Conservation (phyloP, 768 basidiomycete species). For the Pulveroboletus ravenelii region DNA sequence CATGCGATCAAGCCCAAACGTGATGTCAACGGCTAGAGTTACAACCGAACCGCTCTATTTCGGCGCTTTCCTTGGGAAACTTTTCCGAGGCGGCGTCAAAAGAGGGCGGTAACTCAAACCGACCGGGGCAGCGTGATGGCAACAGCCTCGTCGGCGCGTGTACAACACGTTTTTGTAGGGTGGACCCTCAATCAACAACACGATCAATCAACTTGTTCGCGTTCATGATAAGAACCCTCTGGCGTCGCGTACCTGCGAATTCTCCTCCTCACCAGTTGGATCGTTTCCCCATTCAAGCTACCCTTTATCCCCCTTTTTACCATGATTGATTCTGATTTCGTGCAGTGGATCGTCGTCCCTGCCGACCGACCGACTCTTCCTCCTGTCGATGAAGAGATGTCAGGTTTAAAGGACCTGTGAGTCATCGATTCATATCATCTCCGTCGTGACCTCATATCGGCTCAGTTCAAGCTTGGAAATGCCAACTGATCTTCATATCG, state of each 20-base stretch:
- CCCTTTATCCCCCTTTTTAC: not conserved
- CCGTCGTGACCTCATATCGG: slow-evolving; percentile 6
- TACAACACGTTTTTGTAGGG: slow-evolving; percentile 34
- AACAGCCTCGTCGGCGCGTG: slow-evolving; percentile 33
- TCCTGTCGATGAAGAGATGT: slow-evolving; percentile 21
- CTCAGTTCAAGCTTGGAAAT: slow-evolving; percentile 1
- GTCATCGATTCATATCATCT: slow-evolving; percentile 1
- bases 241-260: slow-evolving; percentile 11
- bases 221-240: slow-evolving; percentile 28
- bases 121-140: slow-evolving; percentile 8
- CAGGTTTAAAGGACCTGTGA: slow-evolving; percentile 18
- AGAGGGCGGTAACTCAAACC: slow-evolving; percentile 15
- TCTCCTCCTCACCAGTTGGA: slow-evolving; percentile 3
- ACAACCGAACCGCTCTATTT: not conserved
- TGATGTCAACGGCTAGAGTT: slow-evolving; percentile 13
- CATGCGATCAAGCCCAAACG: slow-evolving; percentile 1
- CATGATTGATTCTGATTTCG: slow-evolving; percentile 9
- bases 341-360: slow-evolving; percentile 13
- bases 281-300: not conserved
- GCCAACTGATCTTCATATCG: not conserved
- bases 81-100: slow-evolving; percentile 19
- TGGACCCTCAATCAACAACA: slow-evolving; percentile 34
- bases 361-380: slow-evolving; percentile 16
- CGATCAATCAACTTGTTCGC: slow-evolving; percentile 17
- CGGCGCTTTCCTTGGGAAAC: slow-evolving; percentile 10